These are phyloP conservation scores for Grosmannia penicillata DNA, from an alignment of 2,329 filamentous ascomycete species.

Conservation along the genomic window DNA sequence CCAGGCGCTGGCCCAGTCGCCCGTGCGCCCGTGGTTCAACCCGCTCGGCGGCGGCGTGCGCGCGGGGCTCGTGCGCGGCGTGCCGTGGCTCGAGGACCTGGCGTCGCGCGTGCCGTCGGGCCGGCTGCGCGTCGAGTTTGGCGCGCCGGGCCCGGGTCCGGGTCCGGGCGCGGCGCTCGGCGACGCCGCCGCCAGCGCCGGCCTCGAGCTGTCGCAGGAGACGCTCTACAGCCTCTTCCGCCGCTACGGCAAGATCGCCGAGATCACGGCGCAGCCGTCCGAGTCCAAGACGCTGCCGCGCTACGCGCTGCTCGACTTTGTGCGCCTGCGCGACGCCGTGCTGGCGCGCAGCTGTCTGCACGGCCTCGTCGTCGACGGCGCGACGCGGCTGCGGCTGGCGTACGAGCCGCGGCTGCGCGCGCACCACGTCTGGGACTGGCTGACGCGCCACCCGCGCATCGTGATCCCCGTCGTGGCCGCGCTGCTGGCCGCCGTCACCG, in stretches of 20 bases:
- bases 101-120: slow-evolving; percentile 59
- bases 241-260: slow-evolving; percentile 75
- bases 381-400: slow-evolving; percentile 55
- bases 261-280: slow-evolving; percentile 68
- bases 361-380: slow-evolving; percentile 54
- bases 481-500: slow-evolving; percentile 66
- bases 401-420: slow-evolving; percentile 69
- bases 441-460: slow-evolving; percentile 72
- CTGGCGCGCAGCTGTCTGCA: slow-evolving; percentile 91
- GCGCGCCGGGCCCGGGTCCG: slow-evolving; percentile 34
- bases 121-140: slow-evolving; percentile 70
- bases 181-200: slow-evolving; percentile 38
- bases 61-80: slow-evolving; percentile 61
- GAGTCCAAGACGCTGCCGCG: slow-evolving; percentile 76
- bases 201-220: slow-evolving; percentile 73
- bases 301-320: slow-evolving; percentile 69
- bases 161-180: background rate
- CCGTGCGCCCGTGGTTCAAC: slow-evolving; percentile 80
- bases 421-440: slow-evolving; percentile 75
- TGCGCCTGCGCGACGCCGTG: slow-evolving; percentile 57
- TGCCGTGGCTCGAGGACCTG: slow-evolving; percentile 89
- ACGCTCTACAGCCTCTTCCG: slow-evolving; percentile 76
- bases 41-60: slow-evolving; percentile 54
- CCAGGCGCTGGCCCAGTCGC: slow-evolving; percentile 49
- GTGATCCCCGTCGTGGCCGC: slow-evolving; percentile 74